Evolutionary conservation across 345 rosid species (phyloP).

Genomic region (Abelmoschus esculentus): DNA sequence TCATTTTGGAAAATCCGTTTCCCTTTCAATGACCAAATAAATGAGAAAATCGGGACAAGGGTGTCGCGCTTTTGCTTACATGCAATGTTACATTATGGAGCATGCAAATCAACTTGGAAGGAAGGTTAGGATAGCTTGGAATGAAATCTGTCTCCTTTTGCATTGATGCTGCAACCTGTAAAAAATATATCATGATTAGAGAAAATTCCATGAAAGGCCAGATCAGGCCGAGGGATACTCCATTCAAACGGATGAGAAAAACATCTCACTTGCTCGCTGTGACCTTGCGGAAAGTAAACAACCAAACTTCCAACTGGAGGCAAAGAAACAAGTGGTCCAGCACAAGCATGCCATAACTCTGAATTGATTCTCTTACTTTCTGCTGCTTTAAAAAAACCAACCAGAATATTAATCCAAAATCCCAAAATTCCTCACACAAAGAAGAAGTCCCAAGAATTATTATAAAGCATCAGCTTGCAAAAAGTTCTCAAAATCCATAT

Average conservation of each 20-base stretch:
- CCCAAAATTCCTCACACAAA: background rate
- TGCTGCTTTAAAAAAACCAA: slow-evolving; percentile 38
- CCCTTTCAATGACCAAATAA: background rate
- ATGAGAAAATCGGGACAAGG: background rate
- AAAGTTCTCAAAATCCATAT: background rate
- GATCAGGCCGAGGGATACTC: background rate
- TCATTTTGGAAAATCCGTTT: background rate
- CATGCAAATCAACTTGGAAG: slow-evolving; percentile 64
- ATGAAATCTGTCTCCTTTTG: slow-evolving; percentile 60
- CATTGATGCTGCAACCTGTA: slow-evolving; percentile 76
- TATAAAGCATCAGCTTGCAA: slow-evolving; percentile 3
- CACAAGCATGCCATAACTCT: slow-evolving; percentile 97
- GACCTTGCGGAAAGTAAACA: slow-evolving; percentile 97
- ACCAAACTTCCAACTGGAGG: slow-evolving; percentile 95
- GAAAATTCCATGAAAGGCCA: slow-evolving; percentile 15
- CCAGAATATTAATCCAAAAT: slow-evolving; percentile 9
- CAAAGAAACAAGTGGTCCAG: slow-evolving; percentile 86
- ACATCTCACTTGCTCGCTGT: slow-evolving; percentile 76
- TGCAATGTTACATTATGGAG: slow-evolving; percentile 62
- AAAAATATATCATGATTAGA: background rate
- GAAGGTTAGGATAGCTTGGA: slow-evolving; percentile 71
- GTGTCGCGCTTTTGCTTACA: slow-evolving; percentile 37
- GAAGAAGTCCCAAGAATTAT: background rate
- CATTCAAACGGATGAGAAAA: slow-evolving; percentile 10
- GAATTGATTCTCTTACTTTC: slow-evolving; percentile 81